phyloP scores from a whole-genome alignment of 176 grass and related monocot species.

The Hordeum marinum region DNA sequence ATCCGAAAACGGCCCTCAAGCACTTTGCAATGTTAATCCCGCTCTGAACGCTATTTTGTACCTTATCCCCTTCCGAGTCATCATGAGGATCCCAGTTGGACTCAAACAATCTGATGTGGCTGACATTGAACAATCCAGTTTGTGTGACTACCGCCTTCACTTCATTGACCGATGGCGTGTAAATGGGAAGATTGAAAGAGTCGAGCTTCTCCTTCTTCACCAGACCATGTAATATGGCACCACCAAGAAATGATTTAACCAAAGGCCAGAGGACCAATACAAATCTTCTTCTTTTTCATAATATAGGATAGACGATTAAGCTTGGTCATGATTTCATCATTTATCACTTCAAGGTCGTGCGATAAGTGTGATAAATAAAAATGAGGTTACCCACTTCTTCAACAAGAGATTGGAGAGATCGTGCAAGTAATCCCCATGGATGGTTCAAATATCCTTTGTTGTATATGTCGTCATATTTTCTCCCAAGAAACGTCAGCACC shows the following conservation, averaged over 20 bases:
- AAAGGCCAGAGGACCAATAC: neutral
- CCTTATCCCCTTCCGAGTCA: neutral
- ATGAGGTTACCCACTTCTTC: neutral
- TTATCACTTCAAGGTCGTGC: no score
- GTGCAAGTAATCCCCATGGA: neutral
- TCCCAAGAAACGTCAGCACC: slow-evolving; percentile 30
- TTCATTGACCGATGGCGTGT: slow-evolving; percentile 32
- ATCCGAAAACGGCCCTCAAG: neutral
- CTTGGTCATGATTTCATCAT: no score
- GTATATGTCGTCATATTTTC: slow-evolving; percentile 16
- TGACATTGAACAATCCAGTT: slow-evolving; percentile 31
- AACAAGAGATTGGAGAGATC: neutral
- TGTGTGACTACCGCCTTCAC: neutral
- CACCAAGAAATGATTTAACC: neutral
- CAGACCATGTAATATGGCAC: slow-evolving; percentile 1
- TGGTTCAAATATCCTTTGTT: neutral
- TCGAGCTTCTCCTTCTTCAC: slow-evolving; percentile 34
- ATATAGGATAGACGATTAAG: no score
- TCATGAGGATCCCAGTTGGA: slow-evolving; percentile 36
- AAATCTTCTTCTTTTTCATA: no score
- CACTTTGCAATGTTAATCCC: neutral
- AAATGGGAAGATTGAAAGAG: slow-evolving; percentile 36
- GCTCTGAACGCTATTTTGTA: neutral
- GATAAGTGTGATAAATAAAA: neutral
- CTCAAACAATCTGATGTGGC: neutral